A percentile compares a stretch with the other conserved stretches of the same genome.
Evolutionary conservation across 2,329 filamentous ascomycete genomes (phyloP).

Genomic region (Microthyrium microscopicum): DNA sequence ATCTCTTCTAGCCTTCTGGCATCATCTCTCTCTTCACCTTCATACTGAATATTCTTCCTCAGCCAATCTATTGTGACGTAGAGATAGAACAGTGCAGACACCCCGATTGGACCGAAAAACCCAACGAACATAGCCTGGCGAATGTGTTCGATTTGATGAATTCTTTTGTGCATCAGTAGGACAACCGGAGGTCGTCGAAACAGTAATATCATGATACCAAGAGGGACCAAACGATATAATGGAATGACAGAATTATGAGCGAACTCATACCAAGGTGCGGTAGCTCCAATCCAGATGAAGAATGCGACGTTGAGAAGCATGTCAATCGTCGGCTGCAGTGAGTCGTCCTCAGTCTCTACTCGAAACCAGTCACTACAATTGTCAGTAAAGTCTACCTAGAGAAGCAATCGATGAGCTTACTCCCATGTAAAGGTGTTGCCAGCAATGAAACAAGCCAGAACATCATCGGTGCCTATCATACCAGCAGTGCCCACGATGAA

Average conservation of each 20-base stretch:
- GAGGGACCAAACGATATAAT: conserved; percentile 51
- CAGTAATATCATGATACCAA: conserved; percentile 62
- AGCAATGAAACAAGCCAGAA: conserved; percentile 44
- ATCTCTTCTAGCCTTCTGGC: conserved; percentile 48
- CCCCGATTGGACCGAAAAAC: conserved; percentile 86
- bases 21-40: conserved; percentile 47
- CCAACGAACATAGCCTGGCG: conserved; percentile 73
- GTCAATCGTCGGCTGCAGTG: conserved; percentile 83
- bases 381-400: neutral
- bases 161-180: conserved; percentile 53
- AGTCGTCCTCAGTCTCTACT: conserved; percentile 74
- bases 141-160: conserved; percentile 60
- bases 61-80: conserved; percentile 69
- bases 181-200: conserved; percentile 65
- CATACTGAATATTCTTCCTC: conserved; percentile 30
- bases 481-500: conserved; percentile 43
- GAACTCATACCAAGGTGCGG: conserved; percentile 67
- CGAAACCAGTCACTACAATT: conserved; percentile 63
- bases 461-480: conserved; percentile 40
- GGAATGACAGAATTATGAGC: conserved; percentile 51
- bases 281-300: conserved; percentile 82
- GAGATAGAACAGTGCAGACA: conserved; percentile 80
- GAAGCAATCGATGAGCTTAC: conserved; percentile 20
- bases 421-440: conserved; percentile 52
- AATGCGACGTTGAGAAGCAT: conserved; percentile 82